Evolutionary conservation across 2,329 filamentous ascomycete species (phyloP).

Genomic region (Penicillium sp.): DNA sequence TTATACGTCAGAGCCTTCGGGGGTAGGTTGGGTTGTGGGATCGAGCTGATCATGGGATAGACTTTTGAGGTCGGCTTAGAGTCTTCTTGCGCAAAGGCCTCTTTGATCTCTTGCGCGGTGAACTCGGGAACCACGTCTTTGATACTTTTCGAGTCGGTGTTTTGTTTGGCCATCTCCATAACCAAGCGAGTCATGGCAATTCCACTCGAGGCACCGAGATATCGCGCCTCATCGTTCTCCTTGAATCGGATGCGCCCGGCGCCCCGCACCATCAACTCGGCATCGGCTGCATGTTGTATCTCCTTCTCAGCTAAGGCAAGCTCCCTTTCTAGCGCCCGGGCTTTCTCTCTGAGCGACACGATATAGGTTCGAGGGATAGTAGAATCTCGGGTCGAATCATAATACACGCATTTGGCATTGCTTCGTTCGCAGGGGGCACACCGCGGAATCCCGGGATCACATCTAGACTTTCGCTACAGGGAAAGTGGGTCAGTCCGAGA

Average conservation of each 20-base stretch:
- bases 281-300: slow-evolving; percentile 66
- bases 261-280: slow-evolving; percentile 82
- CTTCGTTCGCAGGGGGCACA: slow-evolving; percentile 92
- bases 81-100: slow-evolving; percentile 66
- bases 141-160: slow-evolving; percentile 85
- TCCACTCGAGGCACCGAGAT: slow-evolving; percentile 88
- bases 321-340: slow-evolving; percentile 77
- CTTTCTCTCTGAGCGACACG: slow-evolving; percentile 82
- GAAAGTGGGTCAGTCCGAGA: slow-evolving; percentile 11
- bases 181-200: slow-evolving; percentile 92
- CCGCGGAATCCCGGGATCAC: slow-evolving; percentile 86
- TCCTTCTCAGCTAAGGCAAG: slow-evolving; percentile 76
- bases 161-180: slow-evolving; percentile 94
- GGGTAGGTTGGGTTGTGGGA: slow-evolving; percentile 74
- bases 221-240: slow-evolving; percentile 84
- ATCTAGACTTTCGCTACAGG: slow-evolving; percentile 84
- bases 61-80: slow-evolving; percentile 70
- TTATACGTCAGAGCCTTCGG: slow-evolving; percentile 71
- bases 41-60: slow-evolving; percentile 85
- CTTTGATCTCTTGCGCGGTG: slow-evolving; percentile 64
- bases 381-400: slow-evolving; percentile 79
- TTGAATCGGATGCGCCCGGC: slow-evolving; percentile 82
- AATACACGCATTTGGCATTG: slow-evolving; percentile 91
- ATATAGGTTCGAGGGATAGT: slow-evolving; percentile 92
- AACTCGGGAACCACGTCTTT: slow-evolving; percentile 85